Evolutionary conservation across 345 rosid genomes (phyloP).

Genomic region (Corchorus capsularis): DNA sequence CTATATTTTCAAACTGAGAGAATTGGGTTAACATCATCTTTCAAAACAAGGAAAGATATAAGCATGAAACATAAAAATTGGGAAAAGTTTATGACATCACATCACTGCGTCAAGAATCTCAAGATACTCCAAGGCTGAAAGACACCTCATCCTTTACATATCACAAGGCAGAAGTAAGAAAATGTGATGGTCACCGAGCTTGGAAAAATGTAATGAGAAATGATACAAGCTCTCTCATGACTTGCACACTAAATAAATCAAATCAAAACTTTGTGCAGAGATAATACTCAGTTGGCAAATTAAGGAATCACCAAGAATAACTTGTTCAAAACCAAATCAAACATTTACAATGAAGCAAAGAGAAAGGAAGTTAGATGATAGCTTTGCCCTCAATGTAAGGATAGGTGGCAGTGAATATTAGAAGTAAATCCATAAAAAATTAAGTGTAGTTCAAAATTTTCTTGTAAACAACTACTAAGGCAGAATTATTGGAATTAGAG

Average conservation of each 20-base stretch:
- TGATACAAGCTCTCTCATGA: neutral
- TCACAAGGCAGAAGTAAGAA: neutral
- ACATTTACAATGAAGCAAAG: neutral
- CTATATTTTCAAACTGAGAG: constrained; percentile 16
- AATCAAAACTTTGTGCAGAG: neutral
- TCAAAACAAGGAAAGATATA: neutral
- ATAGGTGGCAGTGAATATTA: neutral
- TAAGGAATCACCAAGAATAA: neutral
- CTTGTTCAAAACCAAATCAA: neutral
- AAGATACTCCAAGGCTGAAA: neutral
- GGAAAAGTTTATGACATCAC: neutral
- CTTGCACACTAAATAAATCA: neutral
- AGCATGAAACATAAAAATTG: neutral
- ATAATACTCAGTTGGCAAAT: neutral
- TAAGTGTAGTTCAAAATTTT: neutral
- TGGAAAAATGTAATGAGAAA: neutral
- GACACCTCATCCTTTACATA: neutral
- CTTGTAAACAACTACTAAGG: neutral
- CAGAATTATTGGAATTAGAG: neutral
- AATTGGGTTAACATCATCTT: neutral
- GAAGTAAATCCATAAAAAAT: neutral
- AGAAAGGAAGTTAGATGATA: neutral
- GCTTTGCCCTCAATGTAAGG: neutral
- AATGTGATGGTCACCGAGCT: neutral
- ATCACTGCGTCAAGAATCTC: neutral